phyloP scores from a whole-genome alignment of 352 stramenopile genomes.

The Phytophthora agathidicida region DNA sequence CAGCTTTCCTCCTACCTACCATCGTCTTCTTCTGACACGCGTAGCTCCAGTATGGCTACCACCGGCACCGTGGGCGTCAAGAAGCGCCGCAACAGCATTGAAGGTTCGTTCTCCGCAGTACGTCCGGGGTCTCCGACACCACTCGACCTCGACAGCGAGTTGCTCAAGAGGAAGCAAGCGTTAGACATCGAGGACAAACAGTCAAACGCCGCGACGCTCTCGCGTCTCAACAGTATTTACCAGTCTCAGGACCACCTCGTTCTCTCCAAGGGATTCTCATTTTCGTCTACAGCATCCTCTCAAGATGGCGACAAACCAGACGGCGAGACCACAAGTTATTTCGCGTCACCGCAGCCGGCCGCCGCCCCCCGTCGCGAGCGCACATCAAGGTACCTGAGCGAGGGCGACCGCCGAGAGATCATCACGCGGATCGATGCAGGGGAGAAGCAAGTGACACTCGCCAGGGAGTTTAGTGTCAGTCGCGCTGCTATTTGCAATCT shows the following conservation, averaged over 20 bases:
- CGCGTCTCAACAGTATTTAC: conserved; percentile 18
- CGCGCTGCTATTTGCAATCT: conserved; percentile 61
- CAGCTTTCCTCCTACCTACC: conserved; percentile 34
- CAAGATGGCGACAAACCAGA: conserved; percentile 12
- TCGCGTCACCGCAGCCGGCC: conserved; percentile 12
- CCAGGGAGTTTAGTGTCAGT: conserved; percentile 54
- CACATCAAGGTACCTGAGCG: conserved; percentile 34
- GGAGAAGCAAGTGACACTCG: conserved; percentile 56
- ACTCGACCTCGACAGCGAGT: conserved; percentile 5
- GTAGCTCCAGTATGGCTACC: conserved; percentile 5
- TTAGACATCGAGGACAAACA: not conserved
- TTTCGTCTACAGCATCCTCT: conserved; percentile 24
- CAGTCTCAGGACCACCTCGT: conserved; percentile 7
- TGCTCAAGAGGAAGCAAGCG: conserved; percentile 24
- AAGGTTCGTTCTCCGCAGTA: conserved; percentile 20
- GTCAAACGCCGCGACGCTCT: not conserved
- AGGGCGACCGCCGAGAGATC: conserved; percentile 39
- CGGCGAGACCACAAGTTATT: conserved; percentile 22
- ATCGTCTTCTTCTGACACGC: conserved; percentile 12
- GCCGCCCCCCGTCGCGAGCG: conserved; percentile 25
- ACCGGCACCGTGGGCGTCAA: conserved; percentile 10
- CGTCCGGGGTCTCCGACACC: conserved; percentile 4
- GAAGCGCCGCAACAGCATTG: conserved; percentile 28
- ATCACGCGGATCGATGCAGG: conserved; percentile 50
- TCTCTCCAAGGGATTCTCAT: conserved; percentile 6